These are phyloP conservation scores for Clitopilus hobsonii DNA, from an alignment of 768 basidiomycete genomes.

Conservation along the genomic window DNA sequence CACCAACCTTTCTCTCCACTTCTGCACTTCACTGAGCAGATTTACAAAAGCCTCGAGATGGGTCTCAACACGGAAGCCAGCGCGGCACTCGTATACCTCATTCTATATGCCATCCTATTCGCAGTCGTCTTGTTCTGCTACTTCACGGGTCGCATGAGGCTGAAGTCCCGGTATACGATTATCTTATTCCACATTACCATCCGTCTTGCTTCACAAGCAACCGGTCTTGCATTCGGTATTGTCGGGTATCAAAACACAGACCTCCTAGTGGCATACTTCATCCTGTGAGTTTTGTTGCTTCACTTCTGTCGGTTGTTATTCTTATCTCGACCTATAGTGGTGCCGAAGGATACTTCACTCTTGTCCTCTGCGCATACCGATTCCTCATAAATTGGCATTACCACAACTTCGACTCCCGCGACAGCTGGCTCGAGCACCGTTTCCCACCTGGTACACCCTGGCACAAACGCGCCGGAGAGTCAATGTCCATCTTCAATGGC, in stretches of 20 bases:
- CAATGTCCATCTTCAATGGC: slow-evolving; percentile 18
- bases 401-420: slow-evolving; percentile 22
- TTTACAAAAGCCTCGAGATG: slow-evolving; percentile 4
- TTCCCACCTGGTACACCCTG: slow-evolving; percentile 10
- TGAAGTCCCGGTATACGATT: slow-evolving; percentile 26
- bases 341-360: slow-evolving; percentile 27
- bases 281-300: slow-evolving; percentile 13
- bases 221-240: slow-evolving; percentile 29
- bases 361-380: slow-evolving; percentile 28
- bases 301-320: neutral
- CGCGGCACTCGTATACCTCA: slow-evolving; percentile 28
- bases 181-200: slow-evolving; percentile 27
- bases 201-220: slow-evolving; percentile 29
- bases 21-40: neutral
- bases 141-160: slow-evolving; percentile 19
- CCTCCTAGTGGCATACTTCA: slow-evolving; percentile 27
- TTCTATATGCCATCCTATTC: slow-evolving; percentile 26
- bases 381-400: slow-evolving; percentile 33
- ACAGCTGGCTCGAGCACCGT: slow-evolving; percentile 30
- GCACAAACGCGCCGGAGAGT: slow-evolving; percentile 15
- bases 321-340: slow-evolving; percentile 8
- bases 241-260: slow-evolving; percentile 20
- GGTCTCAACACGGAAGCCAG: slow-evolving; percentile 19
- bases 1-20: neutral
- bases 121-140: slow-evolving; percentile 23